Percentiles rank a stretch among this genome's conserved stretches.
phyloP scores from a whole-genome alignment of 148 eudicot genomes.

The Camellia japonica region DNA sequence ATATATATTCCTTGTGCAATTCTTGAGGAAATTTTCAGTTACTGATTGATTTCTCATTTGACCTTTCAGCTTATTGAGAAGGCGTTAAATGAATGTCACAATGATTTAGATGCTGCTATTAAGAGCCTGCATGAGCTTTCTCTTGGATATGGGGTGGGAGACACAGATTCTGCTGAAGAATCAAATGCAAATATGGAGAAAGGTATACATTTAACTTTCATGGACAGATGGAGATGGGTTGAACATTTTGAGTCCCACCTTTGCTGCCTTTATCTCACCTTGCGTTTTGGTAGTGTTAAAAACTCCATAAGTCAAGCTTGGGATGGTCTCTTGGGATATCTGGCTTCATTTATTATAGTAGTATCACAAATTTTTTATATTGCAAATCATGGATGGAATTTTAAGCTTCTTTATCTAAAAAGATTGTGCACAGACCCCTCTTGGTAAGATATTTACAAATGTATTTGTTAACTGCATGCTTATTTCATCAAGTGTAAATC shows the following conservation, averaged over 20 bases:
- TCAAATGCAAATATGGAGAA: conserved; percentile 32
- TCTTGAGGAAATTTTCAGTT: not conserved
- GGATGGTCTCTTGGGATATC: not conserved
- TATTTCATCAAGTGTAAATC: not conserved
- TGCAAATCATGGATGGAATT: not conserved
- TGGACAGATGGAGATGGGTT: not conserved
- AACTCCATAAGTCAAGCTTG: not conserved
- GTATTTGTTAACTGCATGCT: not conserved
- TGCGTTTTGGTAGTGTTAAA: not conserved
- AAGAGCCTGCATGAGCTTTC: conserved; percentile 64
- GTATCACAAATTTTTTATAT: not conserved
- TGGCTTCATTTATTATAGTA: not conserved
- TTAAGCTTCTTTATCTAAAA: not conserved
- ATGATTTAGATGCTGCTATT: conserved; percentile 70
- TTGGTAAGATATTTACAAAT: not conserved
- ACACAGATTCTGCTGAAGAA: conserved; percentile 28
- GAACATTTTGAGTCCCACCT: not conserved
- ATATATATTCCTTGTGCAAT: not conserved
- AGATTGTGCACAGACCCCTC: not conserved
- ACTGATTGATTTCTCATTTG: not conserved
- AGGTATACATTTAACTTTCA: conserved; percentile 39
- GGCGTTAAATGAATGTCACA: conserved; percentile 58
- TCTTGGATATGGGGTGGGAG: conserved; percentile 35
- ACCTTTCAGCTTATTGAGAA: conserved; percentile 56
- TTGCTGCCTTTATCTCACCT: not conserved